Base-by-base conservation (phyloP, 106 monocot species). In the Allium sativum region DNA sequence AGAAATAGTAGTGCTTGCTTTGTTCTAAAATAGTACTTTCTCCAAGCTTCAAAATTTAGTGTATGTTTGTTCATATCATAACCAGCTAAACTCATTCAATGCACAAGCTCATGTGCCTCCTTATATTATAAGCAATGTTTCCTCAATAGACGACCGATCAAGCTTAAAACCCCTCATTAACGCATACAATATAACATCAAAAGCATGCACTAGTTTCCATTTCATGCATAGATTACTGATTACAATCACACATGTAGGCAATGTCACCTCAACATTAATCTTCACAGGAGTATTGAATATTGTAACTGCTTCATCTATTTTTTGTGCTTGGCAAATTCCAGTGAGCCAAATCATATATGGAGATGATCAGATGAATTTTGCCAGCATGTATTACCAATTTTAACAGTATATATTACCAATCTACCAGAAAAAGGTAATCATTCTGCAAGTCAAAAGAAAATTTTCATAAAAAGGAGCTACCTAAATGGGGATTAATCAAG, bases 341-440 rank as follows among this genome's bases (percentile, higher is more conserved):
- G 72, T 69, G 13, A 99, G 73, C 92, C 92, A 99, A 64, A 85
- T 82, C 4, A 84, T 77, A 44, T 92, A 92, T 3, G 80, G 92
- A 63, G 48, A 68, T 57, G 81, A 71, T n/a, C n/a, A n/a, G n/a
- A n/a, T n/a, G n/a, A n/a, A n/a, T n/a, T n/a, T n/a, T n/a, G n/a
- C n/a, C n/a, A n/a, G n/a, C n/a, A n/a, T n/a, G n/a, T n/a, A n/a
- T n/a, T n/a, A n/a, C n/a, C n/a, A n/a, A n/a, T n/a, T n/a, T n/a
- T n/a, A n/a, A n/a, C n/a, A n/a, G n/a, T n/a, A n/a, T n/a, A n/a
- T n/a, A n/a, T n/a, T n/a, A n/a, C n/a, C n/a, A n/a, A n/a, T n/a
- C n/a, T n/a, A n/a, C n/a, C n/a, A n/a, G n/a, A n/a, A n/a, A n/a
- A n/a, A n/a, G n/a, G n/a, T n/a, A n/a, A n/a, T n/a, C n/a, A n/a